These are phyloP conservation scores for Microstroma glucosiphilum DNA, from an alignment of 1,284 basidiomycete species.

Conservation along the genomic window DNA sequence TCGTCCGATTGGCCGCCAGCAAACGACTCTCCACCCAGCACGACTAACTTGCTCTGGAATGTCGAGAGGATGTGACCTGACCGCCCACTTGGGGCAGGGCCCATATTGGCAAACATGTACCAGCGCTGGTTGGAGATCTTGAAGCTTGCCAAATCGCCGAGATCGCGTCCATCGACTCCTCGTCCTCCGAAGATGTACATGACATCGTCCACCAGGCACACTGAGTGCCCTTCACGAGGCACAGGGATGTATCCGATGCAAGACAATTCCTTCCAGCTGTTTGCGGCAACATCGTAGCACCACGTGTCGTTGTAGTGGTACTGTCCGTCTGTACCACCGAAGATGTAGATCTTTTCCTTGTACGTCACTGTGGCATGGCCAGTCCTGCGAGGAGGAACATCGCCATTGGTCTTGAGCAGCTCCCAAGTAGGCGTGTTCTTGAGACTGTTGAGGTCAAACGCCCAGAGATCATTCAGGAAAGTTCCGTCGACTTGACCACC, in stretches of 20 bases:
- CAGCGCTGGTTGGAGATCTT: slow-evolving; percentile 73
- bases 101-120: slow-evolving; percentile 99
- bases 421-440: slow-evolving; percentile 59
- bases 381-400: slow-evolving; percentile 76
- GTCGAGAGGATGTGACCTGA: slow-evolving; percentile 94
- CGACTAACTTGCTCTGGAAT: slow-evolving; percentile 78
- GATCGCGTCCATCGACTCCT: slow-evolving; percentile 92
- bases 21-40: slow-evolving; percentile 89
- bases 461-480: slow-evolving; percentile 93
- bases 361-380: slow-evolving; percentile 85
- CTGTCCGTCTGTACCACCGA: slow-evolving; percentile 94
- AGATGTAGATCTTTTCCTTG: slow-evolving; percentile 76
- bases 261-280: slow-evolving; percentile 81
- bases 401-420: slow-evolving; percentile 61
- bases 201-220: slow-evolving; percentile 92
- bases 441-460: slow-evolving; percentile 70
- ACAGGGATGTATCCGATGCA: slow-evolving; percentile 98
- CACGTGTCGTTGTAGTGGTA: slow-evolving; percentile 99
- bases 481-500: slow-evolving; percentile 82
- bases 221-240: slow-evolving; percentile 92
- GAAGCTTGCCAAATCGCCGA: slow-evolving; percentile 91
- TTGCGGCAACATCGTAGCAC: slow-evolving; percentile 79
- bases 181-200: slow-evolving; percentile 97
- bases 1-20: slow-evolving; percentile 67
- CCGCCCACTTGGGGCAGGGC: slow-evolving; percentile 79